Base-by-base conservation (phyloP, 208 protist species). In the Wallacemonas rigidus region DNA sequence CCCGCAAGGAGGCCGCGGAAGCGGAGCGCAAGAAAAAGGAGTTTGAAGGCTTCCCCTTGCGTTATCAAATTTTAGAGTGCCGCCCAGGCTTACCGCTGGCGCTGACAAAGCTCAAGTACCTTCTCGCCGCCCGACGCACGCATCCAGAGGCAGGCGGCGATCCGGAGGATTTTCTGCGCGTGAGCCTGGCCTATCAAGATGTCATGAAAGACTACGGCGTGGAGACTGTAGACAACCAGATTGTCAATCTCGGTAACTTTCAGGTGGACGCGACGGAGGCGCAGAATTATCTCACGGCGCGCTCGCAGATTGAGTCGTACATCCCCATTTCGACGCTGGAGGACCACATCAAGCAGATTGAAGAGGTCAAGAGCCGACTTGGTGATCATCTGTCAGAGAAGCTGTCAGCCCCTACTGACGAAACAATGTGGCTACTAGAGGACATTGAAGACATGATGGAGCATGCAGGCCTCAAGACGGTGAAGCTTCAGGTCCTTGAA, bases 391-490 rank as follows among this genome's bases (percentile, higher is more conserved):
- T 95, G 9, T 76, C 84, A n/a, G 81, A 82, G 35, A 81, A 82
- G 68, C 79, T 95, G 15, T 67, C 87, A 3, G 77, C 85, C 5
- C 84, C 85, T 48, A 86, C 77, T 53, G 87, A 95, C 62, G 87
- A 95, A 67, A 83, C 87, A 2, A 88, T 93, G 77, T 88, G 89
- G 77, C 76, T 95, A 1, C 76, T 95, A n/a, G 87, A 95, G 76
- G 90, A 95, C 69, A 95, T 95, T 76, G 90, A 95, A 57, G 88
- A 95, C 9, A 79, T 90, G 40, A 90, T 95, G 86, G 86, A 93
- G 69, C 76, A 88, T 53, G 83, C 82, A 17, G 80, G 90, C 35
- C 80, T 95, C 38, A 87, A 89, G 63, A 95, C 90, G 35, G 86
- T 95, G 40, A 83, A 84, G 67, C 57, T 95, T 50, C 76, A 85